Conservation (phyloP, 495 filamentous ascomycete species). For the Apodospora peruviana region DNA sequence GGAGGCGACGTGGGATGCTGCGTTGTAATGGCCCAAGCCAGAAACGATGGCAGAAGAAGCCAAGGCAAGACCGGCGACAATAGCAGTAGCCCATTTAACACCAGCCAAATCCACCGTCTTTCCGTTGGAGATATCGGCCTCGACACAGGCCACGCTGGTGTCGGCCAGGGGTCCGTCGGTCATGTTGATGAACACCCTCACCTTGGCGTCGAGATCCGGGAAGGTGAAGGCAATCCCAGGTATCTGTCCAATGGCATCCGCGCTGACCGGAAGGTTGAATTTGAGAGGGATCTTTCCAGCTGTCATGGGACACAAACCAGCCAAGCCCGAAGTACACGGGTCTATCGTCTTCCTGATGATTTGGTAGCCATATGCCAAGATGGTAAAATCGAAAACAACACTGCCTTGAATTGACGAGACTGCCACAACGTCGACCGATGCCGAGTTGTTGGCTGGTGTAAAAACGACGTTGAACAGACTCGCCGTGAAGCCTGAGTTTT, state of each 20-base stretch:
- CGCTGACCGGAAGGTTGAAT: slow-evolving; percentile 60
- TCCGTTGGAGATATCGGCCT: slow-evolving; percentile 84
- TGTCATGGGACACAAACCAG: slow-evolving; percentile 90
- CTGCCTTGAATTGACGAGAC: slow-evolving; percentile 79
- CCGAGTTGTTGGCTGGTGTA: slow-evolving; percentile 66
- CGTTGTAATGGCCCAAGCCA: slow-evolving; percentile 85
- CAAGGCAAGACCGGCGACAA: slow-evolving; percentile 82
- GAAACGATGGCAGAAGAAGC: slow-evolving; percentile 79
- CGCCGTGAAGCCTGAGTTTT: slow-evolving; percentile 73
- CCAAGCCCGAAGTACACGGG: slow-evolving; percentile 65
- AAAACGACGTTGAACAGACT: slow-evolving; percentile 77
- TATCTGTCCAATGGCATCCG: slow-evolving; percentile 55
- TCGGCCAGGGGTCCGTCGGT: slow-evolving; percentile 38
- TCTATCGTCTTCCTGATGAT: slow-evolving; percentile 60
- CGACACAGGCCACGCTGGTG: slow-evolving; percentile 75
- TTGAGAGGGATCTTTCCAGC: slow-evolving; percentile 75
- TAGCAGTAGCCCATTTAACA: slow-evolving; percentile 87
- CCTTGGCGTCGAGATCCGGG: slow-evolving; percentile 85
- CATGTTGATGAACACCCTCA: slow-evolving; percentile 74
- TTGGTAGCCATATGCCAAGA: slow-evolving; percentile 79
- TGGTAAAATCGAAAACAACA: slow-evolving; percentile 68
- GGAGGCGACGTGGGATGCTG: slow-evolving; percentile 90
- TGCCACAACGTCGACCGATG: slow-evolving; percentile 72
- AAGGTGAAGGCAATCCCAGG: slow-evolving; percentile 85
- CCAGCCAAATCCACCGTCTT: slow-evolving; percentile 87